Evolutionary conservation across 345 rosid genomes (phyloP).

Genomic region (Aegle marmelos): DNA sequence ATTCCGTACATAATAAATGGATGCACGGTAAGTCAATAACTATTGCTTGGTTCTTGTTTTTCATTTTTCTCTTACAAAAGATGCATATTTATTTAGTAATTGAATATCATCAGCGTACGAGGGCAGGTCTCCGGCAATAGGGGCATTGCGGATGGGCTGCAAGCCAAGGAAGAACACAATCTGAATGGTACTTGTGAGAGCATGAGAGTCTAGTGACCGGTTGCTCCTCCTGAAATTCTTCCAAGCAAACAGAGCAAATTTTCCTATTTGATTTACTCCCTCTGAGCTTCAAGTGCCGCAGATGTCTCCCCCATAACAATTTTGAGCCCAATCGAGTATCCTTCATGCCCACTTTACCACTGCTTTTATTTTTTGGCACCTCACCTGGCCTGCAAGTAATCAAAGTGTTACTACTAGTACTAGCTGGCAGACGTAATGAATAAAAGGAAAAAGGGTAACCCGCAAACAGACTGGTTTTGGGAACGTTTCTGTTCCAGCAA

Average conservation of each 20-base stretch:
- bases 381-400: not conserved
- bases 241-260: constrained; percentile 24
- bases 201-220: constrained; percentile 19
- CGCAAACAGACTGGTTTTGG: too few species aligned
- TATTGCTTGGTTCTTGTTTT: too few species aligned
- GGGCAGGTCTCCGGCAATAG: constrained; percentile 8
- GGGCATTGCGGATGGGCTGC: constrained; percentile 26
- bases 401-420: too few species aligned
- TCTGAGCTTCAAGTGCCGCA: constrained; percentile 9
- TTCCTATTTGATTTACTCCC: constrained; percentile 6
- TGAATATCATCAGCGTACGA: not conserved
- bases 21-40: too few species aligned
- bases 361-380: not conserved
- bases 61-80: not conserved
- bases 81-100: not conserved
- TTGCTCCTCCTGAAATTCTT: constrained; percentile 16
- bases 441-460: too few species aligned
- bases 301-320: constrained; percentile 4
- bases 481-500: too few species aligned
- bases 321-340: not conserved
- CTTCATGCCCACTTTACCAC: not conserved
- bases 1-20: too few species aligned
- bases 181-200: constrained; percentile 27
- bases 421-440: too few species aligned
- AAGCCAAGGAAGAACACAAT: constrained; percentile 32